Percentiles rank a stretch among this genome's conserved stretches.
Conservation (phyloP, 345 rosid species). For the Acer campestre region DNA sequence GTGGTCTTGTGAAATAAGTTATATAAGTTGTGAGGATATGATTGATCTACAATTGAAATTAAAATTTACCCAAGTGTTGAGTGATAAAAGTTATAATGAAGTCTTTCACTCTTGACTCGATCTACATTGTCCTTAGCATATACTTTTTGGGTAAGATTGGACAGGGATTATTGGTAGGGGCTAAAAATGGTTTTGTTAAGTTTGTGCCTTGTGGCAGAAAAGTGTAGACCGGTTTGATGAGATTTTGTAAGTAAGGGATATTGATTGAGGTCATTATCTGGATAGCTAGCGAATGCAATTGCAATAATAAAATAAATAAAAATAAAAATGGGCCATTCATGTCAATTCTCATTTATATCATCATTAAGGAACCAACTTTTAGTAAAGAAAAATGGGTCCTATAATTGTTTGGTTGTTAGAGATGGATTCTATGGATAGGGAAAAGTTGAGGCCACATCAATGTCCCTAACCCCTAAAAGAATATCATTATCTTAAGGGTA, state of each 20-base stretch:
- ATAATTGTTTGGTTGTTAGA: not conserved
- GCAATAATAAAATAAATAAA: not conserved
- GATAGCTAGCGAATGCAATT: not conserved
- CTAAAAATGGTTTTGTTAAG: not conserved
- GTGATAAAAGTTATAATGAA: too few species aligned
- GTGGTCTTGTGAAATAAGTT: too few species aligned
- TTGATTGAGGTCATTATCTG: not conserved
- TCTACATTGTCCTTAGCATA: not conserved
- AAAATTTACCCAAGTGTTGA: too few species aligned
- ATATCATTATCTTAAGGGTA: not conserved
- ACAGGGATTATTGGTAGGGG: not conserved
- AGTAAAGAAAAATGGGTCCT: not conserved
- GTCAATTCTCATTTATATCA: constrained; percentile 12
- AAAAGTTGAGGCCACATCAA: not conserved
- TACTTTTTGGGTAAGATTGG: not conserved
- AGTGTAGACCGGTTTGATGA: not conserved
- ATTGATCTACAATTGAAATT: too few species aligned
- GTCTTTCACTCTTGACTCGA: not conserved
- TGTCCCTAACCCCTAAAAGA: not conserved
- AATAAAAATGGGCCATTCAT: not conserved
- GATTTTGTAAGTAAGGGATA: not conserved
- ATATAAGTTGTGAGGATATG: too few species aligned
- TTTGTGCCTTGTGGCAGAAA: not conserved
- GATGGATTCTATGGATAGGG: not conserved
- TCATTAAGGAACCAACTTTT: not conserved